These are phyloP conservation scores for Amanita rimosa DNA, from an alignment of 768 basidiomycete genomes.

Conservation along the genomic window DNA sequence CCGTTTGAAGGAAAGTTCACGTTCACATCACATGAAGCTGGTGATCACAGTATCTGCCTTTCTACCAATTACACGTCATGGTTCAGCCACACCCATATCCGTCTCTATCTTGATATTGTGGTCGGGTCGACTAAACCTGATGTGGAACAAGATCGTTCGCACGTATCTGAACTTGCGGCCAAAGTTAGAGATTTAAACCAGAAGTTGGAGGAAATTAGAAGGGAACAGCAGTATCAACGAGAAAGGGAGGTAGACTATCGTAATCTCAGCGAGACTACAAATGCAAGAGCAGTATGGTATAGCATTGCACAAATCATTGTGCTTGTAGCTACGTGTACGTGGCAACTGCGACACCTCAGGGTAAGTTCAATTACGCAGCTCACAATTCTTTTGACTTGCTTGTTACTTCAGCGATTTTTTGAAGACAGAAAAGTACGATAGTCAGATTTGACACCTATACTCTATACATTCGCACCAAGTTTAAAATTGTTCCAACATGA, in stretches of 20 bases:
- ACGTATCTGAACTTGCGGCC: constrained; percentile 69
- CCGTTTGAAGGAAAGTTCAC: constrained; percentile 89
- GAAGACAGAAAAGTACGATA: constrained; percentile 70
- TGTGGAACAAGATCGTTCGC: constrained; percentile 75
- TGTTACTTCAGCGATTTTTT: constrained; percentile 55
- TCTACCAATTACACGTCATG: constrained; percentile 88
- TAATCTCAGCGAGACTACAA: constrained; percentile 81
- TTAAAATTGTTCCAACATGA: constrained; percentile 1
- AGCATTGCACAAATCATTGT: constrained; percentile 80
- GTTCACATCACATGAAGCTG: constrained; percentile 93
- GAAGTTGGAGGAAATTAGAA: constrained; percentile 84
- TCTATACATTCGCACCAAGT: constrained; percentile 3
- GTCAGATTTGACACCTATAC: constrained; percentile 3
- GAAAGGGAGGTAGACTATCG: constrained; percentile 90
- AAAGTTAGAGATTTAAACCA: constrained; percentile 90
- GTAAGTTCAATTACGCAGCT: constrained; percentile 27
- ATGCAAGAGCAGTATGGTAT: constrained; percentile 93
- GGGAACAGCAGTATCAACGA: constrained; percentile 96
- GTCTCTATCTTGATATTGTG: constrained; percentile 88
- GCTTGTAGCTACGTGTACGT: constrained; percentile 73
- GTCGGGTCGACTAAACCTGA: constrained; percentile 85
- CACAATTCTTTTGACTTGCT: constrained; percentile 1
- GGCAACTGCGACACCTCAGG: constrained; percentile 91
- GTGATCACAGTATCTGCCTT: constrained; percentile 95
- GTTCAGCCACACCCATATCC: constrained; percentile 82